phyloP scores from a whole-genome alignment of 2,329 filamentous ascomycete species.

The Penicillium sp. region DNA sequence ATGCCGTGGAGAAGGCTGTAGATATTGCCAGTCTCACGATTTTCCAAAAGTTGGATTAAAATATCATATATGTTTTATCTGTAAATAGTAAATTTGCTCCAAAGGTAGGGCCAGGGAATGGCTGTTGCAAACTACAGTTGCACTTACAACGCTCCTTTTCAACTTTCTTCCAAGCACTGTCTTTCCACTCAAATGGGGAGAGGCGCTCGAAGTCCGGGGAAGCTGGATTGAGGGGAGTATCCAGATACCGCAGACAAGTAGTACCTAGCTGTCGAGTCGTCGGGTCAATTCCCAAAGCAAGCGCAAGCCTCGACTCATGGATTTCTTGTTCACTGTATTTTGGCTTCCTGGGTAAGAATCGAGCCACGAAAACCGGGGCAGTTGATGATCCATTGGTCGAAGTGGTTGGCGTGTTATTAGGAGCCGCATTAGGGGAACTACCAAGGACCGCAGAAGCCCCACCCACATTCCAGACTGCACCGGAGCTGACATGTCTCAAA shows the following conservation, averaged over 20 bases:
- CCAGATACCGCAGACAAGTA: conserved; percentile 38
- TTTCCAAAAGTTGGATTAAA: not conserved
- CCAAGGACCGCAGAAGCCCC: conserved; percentile 59
- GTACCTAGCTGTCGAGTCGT: conserved; percentile 64
- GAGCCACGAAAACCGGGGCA: conserved; percentile 61
- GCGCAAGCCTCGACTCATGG: conserved; percentile 71
- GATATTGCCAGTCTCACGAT: not conserved
- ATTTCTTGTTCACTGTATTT: conserved; percentile 62
- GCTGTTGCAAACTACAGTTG: not conserved
- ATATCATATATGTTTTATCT: conserved; percentile 5
- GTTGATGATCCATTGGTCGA: conserved; percentile 70
- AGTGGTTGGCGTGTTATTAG: conserved; percentile 62
- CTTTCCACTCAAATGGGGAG: conserved; percentile 39
- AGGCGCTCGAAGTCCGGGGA: conserved; percentile 30
- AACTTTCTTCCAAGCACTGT: conserved; percentile 38
- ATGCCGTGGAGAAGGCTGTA: not conserved
- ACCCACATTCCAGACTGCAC: conserved; percentile 74
- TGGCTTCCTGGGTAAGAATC: conserved; percentile 52
- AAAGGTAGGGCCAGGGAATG: not conserved
- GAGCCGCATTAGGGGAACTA: conserved; percentile 44
- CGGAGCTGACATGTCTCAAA: conserved; percentile 58
- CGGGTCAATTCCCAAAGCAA: conserved; percentile 76
- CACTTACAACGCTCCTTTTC: conserved; percentile 36
- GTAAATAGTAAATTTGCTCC: conserved; percentile 4
- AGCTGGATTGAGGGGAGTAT: conserved; percentile 24